Conservation (phyloP, 2,329 filamentous ascomycete genomes). For the Ophiostoma triangulosporum region DNA sequence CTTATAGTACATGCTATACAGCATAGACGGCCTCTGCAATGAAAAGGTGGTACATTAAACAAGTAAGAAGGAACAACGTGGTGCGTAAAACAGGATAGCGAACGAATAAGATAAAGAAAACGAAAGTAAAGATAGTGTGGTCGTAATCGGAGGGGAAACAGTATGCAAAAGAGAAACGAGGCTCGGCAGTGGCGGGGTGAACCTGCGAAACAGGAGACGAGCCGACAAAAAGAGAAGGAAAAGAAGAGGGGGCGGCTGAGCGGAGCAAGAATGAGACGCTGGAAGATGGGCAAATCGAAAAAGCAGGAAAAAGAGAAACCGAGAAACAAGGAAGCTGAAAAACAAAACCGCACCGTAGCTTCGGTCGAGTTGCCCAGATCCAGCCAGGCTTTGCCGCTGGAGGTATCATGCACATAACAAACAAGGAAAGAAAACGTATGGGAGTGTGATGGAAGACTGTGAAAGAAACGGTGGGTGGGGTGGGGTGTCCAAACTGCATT, state of each 20-base stretch:
- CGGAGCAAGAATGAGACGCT: not conserved
- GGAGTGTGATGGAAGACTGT: not conserved
- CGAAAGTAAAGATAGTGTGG: not conserved
- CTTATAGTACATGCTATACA: not conserved
- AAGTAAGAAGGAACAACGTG: not conserved
- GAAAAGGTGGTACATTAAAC: no score
- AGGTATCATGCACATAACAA: slow-evolving; percentile 12
- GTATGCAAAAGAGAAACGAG: not conserved
- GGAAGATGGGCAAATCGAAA: not conserved
- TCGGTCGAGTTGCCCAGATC: slow-evolving; percentile 12
- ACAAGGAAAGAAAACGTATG: not conserved
- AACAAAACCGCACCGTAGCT: slow-evolving; percentile 4
- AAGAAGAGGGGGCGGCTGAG: not conserved
- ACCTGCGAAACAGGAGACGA: slow-evolving; percentile 1
- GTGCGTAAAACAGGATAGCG: not conserved
- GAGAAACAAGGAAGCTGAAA: not conserved
- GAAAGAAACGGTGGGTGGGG: not conserved
- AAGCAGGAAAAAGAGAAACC: not conserved
- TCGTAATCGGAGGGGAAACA: no score
- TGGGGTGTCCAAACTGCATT: slow-evolving; percentile 13
- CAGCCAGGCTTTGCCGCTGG: slow-evolving; percentile 11
- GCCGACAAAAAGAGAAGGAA: slow-evolving; percentile 1
- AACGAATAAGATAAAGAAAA: not conserved
- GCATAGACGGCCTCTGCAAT: not conserved
- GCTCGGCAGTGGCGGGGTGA: not conserved